Evolutionary conservation across 2,329 filamentous ascomycete genomes (phyloP).

Genomic region (Sarocladium strictum): DNA sequence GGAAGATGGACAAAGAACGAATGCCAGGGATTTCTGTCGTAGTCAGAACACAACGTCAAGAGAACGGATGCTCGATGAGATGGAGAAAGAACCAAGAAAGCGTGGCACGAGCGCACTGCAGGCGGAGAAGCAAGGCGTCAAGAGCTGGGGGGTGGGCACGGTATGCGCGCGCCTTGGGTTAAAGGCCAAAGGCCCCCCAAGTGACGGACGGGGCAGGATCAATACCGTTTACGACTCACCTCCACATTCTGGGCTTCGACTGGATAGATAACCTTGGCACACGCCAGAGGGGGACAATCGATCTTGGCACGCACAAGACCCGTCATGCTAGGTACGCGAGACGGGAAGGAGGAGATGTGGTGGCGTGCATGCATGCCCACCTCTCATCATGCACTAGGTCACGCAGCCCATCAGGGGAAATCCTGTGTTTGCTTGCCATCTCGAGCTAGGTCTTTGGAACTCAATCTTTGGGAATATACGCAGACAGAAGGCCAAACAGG

Average conservation of each 20-base stretch:
- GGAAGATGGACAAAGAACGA: neutral
- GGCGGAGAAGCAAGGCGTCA: conserved; percentile 1
- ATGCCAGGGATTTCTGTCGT: neutral
- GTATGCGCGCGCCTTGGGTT: neutral
- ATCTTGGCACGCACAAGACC: conserved; percentile 2
- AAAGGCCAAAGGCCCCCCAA: neutral
- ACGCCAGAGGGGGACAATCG: conserved; percentile 3
- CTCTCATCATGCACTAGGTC: too few relatives aligned
- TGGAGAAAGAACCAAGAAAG: neutral
- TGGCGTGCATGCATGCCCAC: neutral
- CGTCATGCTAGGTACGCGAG: neutral
- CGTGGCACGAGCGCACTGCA: neutral
- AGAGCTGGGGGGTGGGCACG: neutral
- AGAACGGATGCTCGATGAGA: neutral
- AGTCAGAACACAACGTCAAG: too few relatives aligned
- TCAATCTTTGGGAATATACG: too few relatives aligned
- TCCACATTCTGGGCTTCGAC: conserved; percentile 8
- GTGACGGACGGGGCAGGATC: conserved; percentile 1
- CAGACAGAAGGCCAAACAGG: too few relatives aligned
- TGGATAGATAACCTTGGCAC: conserved; percentile 5
- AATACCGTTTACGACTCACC: conserved; percentile 1
- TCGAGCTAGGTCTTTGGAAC: too few relatives aligned
- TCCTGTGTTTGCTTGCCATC: neutral
- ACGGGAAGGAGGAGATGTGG: neutral
- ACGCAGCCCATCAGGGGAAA: neutral